These are phyloP conservation scores for Senna siamea DNA, from an alignment of 306 rosid genomes.

Conservation along the genomic window DNA sequence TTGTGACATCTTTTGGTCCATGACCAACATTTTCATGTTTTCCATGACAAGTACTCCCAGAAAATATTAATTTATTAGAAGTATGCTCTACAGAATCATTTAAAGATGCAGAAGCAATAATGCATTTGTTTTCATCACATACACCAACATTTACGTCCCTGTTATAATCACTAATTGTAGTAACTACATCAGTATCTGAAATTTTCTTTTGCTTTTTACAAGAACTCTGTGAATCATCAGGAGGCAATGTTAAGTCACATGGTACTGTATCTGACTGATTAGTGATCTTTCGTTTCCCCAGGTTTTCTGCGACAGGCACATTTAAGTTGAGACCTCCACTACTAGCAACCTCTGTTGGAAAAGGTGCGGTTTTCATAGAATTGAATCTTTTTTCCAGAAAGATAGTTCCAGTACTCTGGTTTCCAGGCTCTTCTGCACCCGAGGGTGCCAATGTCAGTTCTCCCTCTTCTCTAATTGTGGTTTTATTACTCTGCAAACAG, in stretches of 20 bases:
- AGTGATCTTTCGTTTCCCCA: slow-evolving; percentile 62
- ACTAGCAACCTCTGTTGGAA: slow-evolving; percentile 43
- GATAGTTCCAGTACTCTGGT: slow-evolving; percentile 33
- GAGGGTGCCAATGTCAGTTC: slow-evolving; percentile 50
- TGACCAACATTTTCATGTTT: slow-evolving; percentile 45
- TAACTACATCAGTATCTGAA: slow-evolving; percentile 54
- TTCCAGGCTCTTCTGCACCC: slow-evolving; percentile 52
- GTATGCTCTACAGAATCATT: slow-evolving; percentile 44
- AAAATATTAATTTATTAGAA: slow-evolving; percentile 45
- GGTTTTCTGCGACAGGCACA: slow-evolving; percentile 41
- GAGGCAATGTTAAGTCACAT: slow-evolving; percentile 42
- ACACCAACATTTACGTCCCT: slow-evolving; percentile 41
- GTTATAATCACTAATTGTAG: slow-evolving; percentile 46
- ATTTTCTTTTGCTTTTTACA: slow-evolving; percentile 67
- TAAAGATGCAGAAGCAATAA: slow-evolving; percentile 30
- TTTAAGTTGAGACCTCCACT: slow-evolving; percentile 52
- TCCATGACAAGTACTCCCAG: slow-evolving; percentile 49
- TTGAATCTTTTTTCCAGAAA: slow-evolving; percentile 40
- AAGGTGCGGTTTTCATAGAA: slow-evolving; percentile 33
- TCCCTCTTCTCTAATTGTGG: slow-evolving; percentile 44
- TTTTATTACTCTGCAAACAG: slow-evolving; percentile 39
- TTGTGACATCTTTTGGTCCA: slow-evolving; percentile 45
- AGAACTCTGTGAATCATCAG: slow-evolving; percentile 53
- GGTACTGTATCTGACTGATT: slow-evolving; percentile 42
- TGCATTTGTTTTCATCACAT: slow-evolving; percentile 45